These are phyloP conservation scores for Cercophora scortea DNA, from an alignment of 495 filamentous ascomycete genomes.

Conservation along the genomic window DNA sequence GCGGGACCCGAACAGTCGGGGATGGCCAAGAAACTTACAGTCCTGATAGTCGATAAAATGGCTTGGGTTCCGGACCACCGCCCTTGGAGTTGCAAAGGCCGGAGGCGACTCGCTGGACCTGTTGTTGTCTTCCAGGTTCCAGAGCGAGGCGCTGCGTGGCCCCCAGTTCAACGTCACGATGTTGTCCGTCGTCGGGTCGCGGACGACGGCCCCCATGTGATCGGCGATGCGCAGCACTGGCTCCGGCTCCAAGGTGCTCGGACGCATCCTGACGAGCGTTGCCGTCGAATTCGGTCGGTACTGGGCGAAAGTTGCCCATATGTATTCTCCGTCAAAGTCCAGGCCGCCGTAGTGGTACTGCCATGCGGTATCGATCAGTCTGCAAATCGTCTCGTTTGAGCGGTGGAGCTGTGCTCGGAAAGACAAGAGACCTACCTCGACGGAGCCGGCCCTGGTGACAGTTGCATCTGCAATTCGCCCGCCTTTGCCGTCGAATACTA, in stretches of 20 bases:
- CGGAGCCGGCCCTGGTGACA: constrained; percentile 15
- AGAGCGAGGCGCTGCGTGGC: constrained; percentile 21
- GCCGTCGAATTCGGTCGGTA: constrained; percentile 32
- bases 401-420: neutral
- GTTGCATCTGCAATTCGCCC: constrained; percentile 27
- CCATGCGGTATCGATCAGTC: neutral
- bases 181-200: constrained; percentile 18
- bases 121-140: constrained; percentile 6
- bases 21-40: constrained; percentile 33
- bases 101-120: constrained; percentile 12
- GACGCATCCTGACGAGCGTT: constrained; percentile 24
- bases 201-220: constrained; percentile 28
- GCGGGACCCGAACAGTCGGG: constrained; percentile 7
- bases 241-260: constrained; percentile 17
- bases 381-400: neutral
- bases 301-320: constrained; percentile 28
- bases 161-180: constrained; percentile 32
- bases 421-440: neutral
- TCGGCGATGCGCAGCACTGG: constrained; percentile 20
- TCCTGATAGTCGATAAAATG: constrained; percentile 31
- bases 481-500: constrained; percentile 26
- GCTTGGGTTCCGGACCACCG: constrained; percentile 15
- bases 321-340: constrained; percentile 33
- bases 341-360: constrained; percentile 30
- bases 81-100: constrained; percentile 17